Base-by-base conservation (phyloP, 2,329 filamentous ascomycete species). In the Neofusicoccum parvum region DNA sequence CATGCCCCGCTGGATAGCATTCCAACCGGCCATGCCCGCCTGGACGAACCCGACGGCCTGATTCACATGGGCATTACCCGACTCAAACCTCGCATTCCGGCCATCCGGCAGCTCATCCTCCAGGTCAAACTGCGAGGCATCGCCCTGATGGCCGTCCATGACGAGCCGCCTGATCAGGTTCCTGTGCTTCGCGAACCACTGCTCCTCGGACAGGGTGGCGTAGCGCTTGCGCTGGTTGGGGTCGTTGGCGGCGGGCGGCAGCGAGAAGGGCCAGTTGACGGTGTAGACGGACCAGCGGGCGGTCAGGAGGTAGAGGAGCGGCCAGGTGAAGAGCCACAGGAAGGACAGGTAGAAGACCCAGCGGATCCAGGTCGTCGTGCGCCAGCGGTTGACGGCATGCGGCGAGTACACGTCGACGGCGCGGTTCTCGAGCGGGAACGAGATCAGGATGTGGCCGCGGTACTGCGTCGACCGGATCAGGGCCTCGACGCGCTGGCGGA, bases 321-420 rank as follows among this genome's bases (percentile, higher is more conserved):
- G 90, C 90, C 90, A 93, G 3, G 85, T 80, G 69, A 93, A 81
- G 65, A 93, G 72, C 83, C 90, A 90, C 12, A 90, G 75, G 67
- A 92, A 86, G 0, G 87, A 87, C 5, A 91, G 74, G 72, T 86
- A 87, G 78, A 88, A 91, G 10, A 91, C 50, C 81, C 86, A 86
- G 48, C 84, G 80, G 50, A 92, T 80, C 87, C 88, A 92, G 6
- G 73, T 74, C 0, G 83, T 88, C 51, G 88, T 79, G 0, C 91
- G 86, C 86, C 88, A 90, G 36, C 81, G 77, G 72, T 92, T 92
- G 67, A 87, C 80, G 59, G 79, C 81, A 69, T 85, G 86, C 4
- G 85, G 81, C 62, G 86, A 90, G 78, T 89, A 91, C 0, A 91
- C 82, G 60, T 89, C 85, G 20, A 90, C 80, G 23, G 80, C 79